Evolutionary conservation across 2,329 filamentous ascomycete genomes (phyloP).

Genomic region (Nemania sp.): DNA sequence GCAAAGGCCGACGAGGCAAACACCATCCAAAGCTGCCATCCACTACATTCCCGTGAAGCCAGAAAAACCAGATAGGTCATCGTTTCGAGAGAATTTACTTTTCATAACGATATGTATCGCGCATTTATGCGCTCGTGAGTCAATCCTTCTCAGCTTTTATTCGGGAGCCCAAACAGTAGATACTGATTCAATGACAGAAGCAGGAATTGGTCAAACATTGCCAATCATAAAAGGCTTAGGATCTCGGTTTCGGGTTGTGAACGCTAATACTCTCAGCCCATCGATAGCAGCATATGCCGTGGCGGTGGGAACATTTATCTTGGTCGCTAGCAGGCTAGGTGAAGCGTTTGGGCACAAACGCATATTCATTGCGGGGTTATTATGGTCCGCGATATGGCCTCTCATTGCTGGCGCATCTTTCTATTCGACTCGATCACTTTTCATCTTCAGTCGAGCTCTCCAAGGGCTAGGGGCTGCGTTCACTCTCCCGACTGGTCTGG

Average conservation of each 20-base stretch:
- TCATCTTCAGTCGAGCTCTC: conserved; percentile 57
- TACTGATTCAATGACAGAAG: conserved; percentile 38
- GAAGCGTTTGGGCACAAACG: conserved; percentile 62
- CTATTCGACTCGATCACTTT: conserved; percentile 43
- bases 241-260: conserved; percentile 49
- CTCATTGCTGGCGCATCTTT: conserved; percentile 52
- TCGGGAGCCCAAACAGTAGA: not conserved
- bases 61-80: conserved; percentile 23
- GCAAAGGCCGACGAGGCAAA: conserved; percentile 17
- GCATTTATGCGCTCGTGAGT: conserved; percentile 48
- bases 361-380: conserved; percentile 57
- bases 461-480: conserved; percentile 68
- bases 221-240: conserved; percentile 55
- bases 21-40: not conserved
- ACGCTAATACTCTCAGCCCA: conserved; percentile 56
- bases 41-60: not conserved
- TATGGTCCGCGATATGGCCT: conserved; percentile 60
- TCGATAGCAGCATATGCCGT: conserved; percentile 61
- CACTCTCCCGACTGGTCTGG: conserved; percentile 65
- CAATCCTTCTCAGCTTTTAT: not conserved
- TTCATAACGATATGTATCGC: conserved; percentile 51
- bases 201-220: conserved; percentile 52
- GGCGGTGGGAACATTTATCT: conserved; percentile 60
- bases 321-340: conserved; percentile 60
- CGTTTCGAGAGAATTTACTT: conserved; percentile 43